Evolutionary conservation across 73 alveolate genomes (phyloP).

Genomic region (Paramecium bursaria): DNA sequence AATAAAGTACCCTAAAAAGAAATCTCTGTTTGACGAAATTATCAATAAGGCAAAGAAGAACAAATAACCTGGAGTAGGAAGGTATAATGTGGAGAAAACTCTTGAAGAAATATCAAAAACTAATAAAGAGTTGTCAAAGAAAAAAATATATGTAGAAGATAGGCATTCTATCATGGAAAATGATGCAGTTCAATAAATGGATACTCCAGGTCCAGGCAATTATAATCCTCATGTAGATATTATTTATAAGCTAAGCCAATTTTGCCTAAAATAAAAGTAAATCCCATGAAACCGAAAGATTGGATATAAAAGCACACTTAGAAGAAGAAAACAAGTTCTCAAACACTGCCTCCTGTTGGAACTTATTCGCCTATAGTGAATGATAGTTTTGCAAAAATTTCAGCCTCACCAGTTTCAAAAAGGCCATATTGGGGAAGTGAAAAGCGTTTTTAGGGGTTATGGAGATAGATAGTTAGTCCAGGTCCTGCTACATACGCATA

Average conservation of each 20-base stretch:
- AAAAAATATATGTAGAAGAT: background rate
- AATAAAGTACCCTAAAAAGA: background rate
- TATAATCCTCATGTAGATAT: conserved; percentile 44
- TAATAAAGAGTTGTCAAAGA: background rate
- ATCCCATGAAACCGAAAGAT: conserved; percentile 37
- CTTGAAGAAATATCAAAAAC: background rate
- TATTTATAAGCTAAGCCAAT: background rate
- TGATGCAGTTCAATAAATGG: conserved; percentile 1
- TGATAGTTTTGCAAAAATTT: conserved; percentile 28
- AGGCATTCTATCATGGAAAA: conserved; percentile 14
- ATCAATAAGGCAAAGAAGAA: background rate
- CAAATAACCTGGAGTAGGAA: conserved; percentile 30
- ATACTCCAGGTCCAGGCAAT: conserved; percentile 50
- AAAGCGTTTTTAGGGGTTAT: conserved; percentile 16
- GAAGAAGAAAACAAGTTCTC: conserved; percentile 23
- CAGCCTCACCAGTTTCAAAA: background rate
- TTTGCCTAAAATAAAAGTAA: background rate
- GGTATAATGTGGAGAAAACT: conserved; percentile 9
- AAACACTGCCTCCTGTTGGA: conserved; percentile 44
- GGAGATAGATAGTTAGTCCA: background rate
- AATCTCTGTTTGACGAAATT: background rate
- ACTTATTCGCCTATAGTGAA: conserved; percentile 16
- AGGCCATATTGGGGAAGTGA: conserved; percentile 36
- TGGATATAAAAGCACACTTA: conserved; percentile 5
- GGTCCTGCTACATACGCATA: conserved; percentile 34